Base-by-base conservation (phyloP, 1,139 yeast genomes). In the Candida glucosophila region DNA sequence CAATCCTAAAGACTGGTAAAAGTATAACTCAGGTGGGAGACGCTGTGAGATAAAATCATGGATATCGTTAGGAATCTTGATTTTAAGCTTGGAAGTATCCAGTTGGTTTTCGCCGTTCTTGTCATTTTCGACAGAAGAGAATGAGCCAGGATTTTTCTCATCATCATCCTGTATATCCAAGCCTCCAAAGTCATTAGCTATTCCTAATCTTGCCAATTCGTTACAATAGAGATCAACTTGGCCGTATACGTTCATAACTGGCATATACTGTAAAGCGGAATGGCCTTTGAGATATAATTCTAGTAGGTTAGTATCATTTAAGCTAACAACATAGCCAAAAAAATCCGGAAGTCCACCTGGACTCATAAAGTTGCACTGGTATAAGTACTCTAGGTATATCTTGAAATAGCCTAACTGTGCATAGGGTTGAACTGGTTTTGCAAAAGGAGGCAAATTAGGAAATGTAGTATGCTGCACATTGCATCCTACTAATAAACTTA, bases 1-100 rank as follows among this genome's bases (percentile, higher is more conserved):
- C 22, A 88, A 49, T 1, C 97, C 98, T 28, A 80, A 54, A 1
- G 93, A 77, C 43, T 77, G 74, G 51, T 86, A 90, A 45, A 79
- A 85, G 45, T 75, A 78, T 23, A 81, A 63, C 52, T 88, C 97
- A 24, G 86, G 82, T 2, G 97, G 95, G 28, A 90, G 61, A 43
- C 92, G 70, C 48, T 82, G 88, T 4, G 94, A 86, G 27, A 90
- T 67, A 28, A 88, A 70, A 26, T 79, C 90, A 44, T 83, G 93
- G 13, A 83, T 62, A 48, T 86, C 93, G 34, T 72, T 71, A 8
- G 97, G 97, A 15, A 77, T 63, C 35, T 57, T 64, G 19, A 53
- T 6, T 25, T 31, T 25, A 13, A n/a, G 4, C 4, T n/a, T 31
- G 4, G 21, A 14, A 19, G 19, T 19, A 17, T 22, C 19, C 7